These are phyloP conservation scores for Nitzschia palea DNA, from an alignment of 108 stramenopile genomes.

Conservation along the genomic window DNA sequence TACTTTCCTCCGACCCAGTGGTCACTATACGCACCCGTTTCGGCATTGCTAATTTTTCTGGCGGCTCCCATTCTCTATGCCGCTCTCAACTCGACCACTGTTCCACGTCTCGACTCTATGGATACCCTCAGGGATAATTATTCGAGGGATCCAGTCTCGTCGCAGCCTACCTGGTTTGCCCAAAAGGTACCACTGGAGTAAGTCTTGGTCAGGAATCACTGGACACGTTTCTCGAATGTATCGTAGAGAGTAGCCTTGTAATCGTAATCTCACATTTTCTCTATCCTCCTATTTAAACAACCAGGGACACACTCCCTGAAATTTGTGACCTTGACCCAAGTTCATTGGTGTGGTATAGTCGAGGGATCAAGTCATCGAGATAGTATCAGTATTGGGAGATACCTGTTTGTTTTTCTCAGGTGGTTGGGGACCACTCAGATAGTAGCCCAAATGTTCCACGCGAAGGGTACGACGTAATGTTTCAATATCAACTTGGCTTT, in stretches of 20 bases:
- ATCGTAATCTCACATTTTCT: background rate
- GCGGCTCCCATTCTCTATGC: slow-evolving; percentile 30
- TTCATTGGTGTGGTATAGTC: slow-evolving; percentile 24
- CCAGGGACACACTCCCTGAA: slow-evolving; percentile 21
- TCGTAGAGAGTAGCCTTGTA: background rate
- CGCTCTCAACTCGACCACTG: slow-evolving; percentile 25
- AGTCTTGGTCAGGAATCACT: background rate
- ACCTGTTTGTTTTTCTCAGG: too few species aligned
- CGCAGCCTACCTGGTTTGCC: background rate
- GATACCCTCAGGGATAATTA: slow-evolving; percentile 25
- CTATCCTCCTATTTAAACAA: background rate
- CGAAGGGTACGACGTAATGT: slow-evolving; percentile 13
- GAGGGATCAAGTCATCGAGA: background rate
- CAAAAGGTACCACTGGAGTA: slow-evolving; percentile 5
- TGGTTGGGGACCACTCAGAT: too few species aligned
- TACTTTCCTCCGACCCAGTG: slow-evolving; percentile 36
- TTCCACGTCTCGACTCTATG: slow-evolving; percentile 18
- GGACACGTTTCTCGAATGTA: background rate
- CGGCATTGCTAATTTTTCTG: slow-evolving; percentile 22
- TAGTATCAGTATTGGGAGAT: too few species aligned
- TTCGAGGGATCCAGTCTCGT: slow-evolving; percentile 6
- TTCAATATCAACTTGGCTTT: slow-evolving; percentile 16
- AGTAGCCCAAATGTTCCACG: slow-evolving; percentile 37
- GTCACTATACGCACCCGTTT: slow-evolving; percentile 22
- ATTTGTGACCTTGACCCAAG: slow-evolving; percentile 39